Base-by-base conservation (phyloP, 2,329 filamentous ascomycete species). In the Emergomyces pasteurianus region DNA sequence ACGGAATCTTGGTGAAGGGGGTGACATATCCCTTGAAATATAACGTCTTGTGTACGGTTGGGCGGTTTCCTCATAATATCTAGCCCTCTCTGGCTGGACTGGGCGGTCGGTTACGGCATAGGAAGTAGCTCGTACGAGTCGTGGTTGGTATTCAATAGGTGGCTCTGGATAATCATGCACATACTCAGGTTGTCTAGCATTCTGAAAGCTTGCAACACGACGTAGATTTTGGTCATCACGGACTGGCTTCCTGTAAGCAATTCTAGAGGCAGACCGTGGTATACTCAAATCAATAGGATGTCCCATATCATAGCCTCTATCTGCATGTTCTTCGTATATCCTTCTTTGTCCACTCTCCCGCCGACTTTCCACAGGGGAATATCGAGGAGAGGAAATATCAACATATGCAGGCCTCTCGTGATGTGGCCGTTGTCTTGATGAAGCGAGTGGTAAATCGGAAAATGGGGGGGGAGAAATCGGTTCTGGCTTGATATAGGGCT, bases 381-480 rank as follows among this genome's bases (percentile, higher is more conserved):
- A 76, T 53, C 66, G 73, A 12, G 74, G 73, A 21, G 76, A 77
- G 43, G 72, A 70, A 57, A 76, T 72, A 59, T 78, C 75, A 65
- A 79, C 78, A 63, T 83, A 80, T 47, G 81, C 74, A 6, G 77
- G 77, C 59, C 75, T 74, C 56, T 73, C 73, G 59, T 75, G 74
- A 58, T 71, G 70, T 31, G 63, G 68, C 54, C 70, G 72, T 34
- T 64, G 68, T 50, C 70, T 72, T 49, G 62, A 65, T 61, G 70
- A 68, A 53, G 76, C 69, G 57, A 74, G 68, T 38, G 73, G 71
- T 28, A 73, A 70, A 64, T 77, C 74, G 58, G 77, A 72, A 62
- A 85, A 81, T 1, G 81, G 80, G 49, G 81, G 82, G 23, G 84
- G 84, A 14, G 84, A 86, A 21, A 84, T 73, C 8, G 83, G 83